Evolutionary conservation across 768 basidiomycete species (phyloP), one percentile per base, ranked within the genome.

Genomic region (Dentipellis fragilis): DNA sequence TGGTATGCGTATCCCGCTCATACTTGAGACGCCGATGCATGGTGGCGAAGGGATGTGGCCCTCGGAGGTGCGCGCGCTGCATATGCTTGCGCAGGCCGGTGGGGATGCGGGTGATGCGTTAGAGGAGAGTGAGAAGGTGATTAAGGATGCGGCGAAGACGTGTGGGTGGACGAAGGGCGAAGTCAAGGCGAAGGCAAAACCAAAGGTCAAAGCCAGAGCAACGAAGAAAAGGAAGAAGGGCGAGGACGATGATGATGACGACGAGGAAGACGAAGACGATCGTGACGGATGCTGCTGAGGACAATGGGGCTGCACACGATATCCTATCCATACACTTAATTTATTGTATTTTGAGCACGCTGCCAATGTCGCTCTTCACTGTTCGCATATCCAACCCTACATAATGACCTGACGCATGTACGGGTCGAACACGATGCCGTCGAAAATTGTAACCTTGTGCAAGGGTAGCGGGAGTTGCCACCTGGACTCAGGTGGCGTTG

Each of bases 21-120:
- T 94, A 35, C 76, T 93, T 12, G 91, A 94, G 65, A 93, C 92
- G 0, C 88, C 87, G 0, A 78, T 76, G 23, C 81, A 83, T 59
- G 89, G 88, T 10, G 9, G 10, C 40, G 52, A 53, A 9, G 52
- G 16, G 10, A 11, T 45, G 14, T 53, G 52, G 52, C 17, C 21
- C 21, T 38, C 52, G 39, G 52, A 53, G 39, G 23, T 53, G n/a
- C 5, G 38, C 6, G 40, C 29, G 19, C 12, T 53, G 52, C 52
- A 53, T 10, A 10, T n/a, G 38, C 39, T 53, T 10, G 39, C 42
- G 36, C 21, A 12, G 7, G 39, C 40, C 5, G 6, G 11, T 21
- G 39, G 14, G 14, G 21, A 40, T 21, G 12, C 22, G 10, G 23
- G 17, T 12, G 40, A 10, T n/a, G 7, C 22, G 38, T n/a, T n/a